A percentile compares a stretch with the other conserved stretches of the same genome.
These are phyloP conservation scores for Aspergillus sp. DNA, from an alignment of 2,329 filamentous ascomycete species.

Conservation along the genomic window DNA sequence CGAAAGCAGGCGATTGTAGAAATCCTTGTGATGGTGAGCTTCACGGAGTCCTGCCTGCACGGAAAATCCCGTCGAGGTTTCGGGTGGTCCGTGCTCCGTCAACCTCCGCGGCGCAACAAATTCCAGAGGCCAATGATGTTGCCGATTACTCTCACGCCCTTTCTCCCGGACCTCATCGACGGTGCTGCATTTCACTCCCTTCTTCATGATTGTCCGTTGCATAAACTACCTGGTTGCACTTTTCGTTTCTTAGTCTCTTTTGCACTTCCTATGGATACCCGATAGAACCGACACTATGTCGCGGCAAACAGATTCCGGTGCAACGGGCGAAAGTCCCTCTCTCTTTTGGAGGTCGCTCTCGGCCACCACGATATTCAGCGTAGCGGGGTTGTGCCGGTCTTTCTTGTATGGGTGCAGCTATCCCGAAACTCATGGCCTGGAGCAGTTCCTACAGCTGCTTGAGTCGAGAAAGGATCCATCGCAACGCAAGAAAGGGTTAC, in stretches of 20 bases:
- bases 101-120: conserved; percentile 23
- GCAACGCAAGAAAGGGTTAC: conserved; percentile 69
- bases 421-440: conserved; percentile 74
- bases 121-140: conserved; percentile 19
- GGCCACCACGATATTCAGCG: conserved; percentile 70
- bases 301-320: conserved; percentile 40
- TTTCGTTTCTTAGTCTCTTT: conserved; percentile 16
- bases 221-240: conserved; percentile 8
- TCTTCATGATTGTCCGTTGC: not conserved
- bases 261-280: conserved; percentile 24
- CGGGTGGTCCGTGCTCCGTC: conserved; percentile 22
- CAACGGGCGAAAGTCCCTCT: conserved; percentile 45
- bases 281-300: conserved; percentile 22
- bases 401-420: conserved; percentile 76
- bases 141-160: conserved; percentile 16
- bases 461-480: conserved; percentile 69
- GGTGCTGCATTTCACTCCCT: not conserved
- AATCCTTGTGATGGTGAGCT: conserved; percentile 6
- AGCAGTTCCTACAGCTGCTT: conserved; percentile 71
- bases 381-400: conserved; percentile 67
- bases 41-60: conserved; percentile 8
- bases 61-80: conserved; percentile 23
- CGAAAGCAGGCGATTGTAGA: not conserved
- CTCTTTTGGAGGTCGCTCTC: conserved; percentile 68
- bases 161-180: conserved; percentile 1